Base-by-base conservation (phyloP, 169 alveolate species). In the Sarcocystis neurona region DNA sequence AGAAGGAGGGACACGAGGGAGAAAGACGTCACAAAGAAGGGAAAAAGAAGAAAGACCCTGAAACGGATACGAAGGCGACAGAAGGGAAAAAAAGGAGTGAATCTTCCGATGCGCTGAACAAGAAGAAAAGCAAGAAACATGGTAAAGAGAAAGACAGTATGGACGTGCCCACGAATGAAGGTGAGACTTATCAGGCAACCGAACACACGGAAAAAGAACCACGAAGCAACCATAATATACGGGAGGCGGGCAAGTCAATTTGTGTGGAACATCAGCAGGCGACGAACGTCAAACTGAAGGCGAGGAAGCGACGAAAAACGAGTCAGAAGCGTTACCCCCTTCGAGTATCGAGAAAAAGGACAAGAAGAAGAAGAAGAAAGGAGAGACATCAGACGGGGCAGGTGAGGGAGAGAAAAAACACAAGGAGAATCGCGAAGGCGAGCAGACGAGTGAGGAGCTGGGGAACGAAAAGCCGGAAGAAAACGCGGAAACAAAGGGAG, bases 301-400 rank as follows among this genome's bases (percentile, higher is more conserved):
- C 1, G 66, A 84, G 3, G 58, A 23, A 34, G 48, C 41, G 41
- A 43, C 79, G 75, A 50, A 37, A 23, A 50, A 48, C 27, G 75
- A 5, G 20, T 43, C 68, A 23, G 75, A 43, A 10, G n/a, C 27
- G 32, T 53, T 30, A 27, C 27, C 74, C 0, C 75, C 30, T 0
- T 77, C 44, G 32, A 41, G 37, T 30, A 41, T 37, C 46, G 74
- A 63, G 37, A 78, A 47, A 84, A 70, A 48, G 74, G 20, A 79
- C 53, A 68, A 85, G 90, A 70, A 47, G 41, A 85, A 70, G 68
- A 85, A 85, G 37, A 75, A 70, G 39, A 44, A 84, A 23, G 34
- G 43, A 0, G 84, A 85, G 0, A 44, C 90, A 6, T 6, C 75
- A 41, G 89, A 44, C 20, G 12, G 15, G 72, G 60, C 6, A 15